Evolutionary conservation across 1,284 basidiomycete species (phyloP).

Genomic region (Rhodotorula sp.): DNA sequence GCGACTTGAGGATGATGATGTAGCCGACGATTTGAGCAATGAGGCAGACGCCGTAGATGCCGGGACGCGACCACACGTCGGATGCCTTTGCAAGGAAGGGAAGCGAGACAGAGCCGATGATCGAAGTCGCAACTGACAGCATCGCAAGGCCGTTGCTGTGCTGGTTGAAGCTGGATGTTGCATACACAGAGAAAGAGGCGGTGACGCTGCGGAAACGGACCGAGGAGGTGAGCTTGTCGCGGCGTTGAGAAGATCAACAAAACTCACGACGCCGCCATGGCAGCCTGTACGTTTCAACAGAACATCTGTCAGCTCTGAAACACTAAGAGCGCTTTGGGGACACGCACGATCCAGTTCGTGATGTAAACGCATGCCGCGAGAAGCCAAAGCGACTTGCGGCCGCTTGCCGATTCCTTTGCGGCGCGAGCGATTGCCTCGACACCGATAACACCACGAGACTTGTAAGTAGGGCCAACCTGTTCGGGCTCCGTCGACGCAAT

Average conservation of each 20-base stretch:
- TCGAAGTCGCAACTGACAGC: slow-evolving; percentile 13
- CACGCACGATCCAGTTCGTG: neutral
- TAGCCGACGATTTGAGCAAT: slow-evolving; percentile 30
- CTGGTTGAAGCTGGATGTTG: slow-evolving; percentile 18
- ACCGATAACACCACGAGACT: neutral
- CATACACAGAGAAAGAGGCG: slow-evolving; percentile 16
- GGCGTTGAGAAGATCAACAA: neutral
- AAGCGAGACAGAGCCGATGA: slow-evolving; percentile 16
- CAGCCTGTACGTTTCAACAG: too few relatives aligned
- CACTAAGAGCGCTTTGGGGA: too few relatives aligned
- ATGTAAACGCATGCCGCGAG: neutral
- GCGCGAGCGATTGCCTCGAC: slow-evolving; percentile 3
- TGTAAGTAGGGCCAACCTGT: neutral
- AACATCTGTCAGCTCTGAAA: too few relatives aligned
- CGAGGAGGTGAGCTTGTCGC: neutral
- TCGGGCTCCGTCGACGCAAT: too few relatives aligned
- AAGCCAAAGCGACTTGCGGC: neutral
- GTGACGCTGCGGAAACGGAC: neutral
- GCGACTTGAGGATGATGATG: slow-evolving; percentile 32
- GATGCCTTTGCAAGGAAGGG: slow-evolving; percentile 13
- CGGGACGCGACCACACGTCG: slow-evolving; percentile 26
- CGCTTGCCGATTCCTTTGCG: neutral
- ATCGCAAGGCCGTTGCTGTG: slow-evolving; percentile 21
- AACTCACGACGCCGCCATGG: neutral
- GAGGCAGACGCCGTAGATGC: slow-evolving; percentile 22